These are phyloP conservation scores for Cryptococcus depauperatus DNA, from an alignment of 1,284 basidiomycete genomes.

Conservation along the genomic window DNA sequence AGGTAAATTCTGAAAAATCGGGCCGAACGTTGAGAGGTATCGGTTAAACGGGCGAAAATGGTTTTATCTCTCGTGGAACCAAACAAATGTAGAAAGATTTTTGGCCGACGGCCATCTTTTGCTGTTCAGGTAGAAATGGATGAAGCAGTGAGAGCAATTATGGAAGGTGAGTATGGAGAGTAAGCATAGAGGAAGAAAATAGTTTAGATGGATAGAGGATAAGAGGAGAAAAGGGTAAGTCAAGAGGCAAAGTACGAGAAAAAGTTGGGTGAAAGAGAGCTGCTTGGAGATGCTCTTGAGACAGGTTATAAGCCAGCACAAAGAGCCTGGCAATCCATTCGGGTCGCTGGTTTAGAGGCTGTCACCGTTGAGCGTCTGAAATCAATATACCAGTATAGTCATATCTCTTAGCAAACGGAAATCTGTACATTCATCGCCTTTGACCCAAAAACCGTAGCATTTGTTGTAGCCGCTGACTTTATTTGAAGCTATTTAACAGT, in stretches of 20 bases:
- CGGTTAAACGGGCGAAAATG: too few species aligned
- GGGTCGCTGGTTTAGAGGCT: conserved; percentile 6
- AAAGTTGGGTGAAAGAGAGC: background rate
- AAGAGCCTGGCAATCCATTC: conserved; percentile 9
- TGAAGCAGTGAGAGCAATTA: background rate
- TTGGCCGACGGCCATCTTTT: too few species aligned
- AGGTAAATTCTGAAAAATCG: too few species aligned
- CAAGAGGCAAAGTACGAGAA: conserved; percentile 1
- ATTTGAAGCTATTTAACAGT: too few species aligned
- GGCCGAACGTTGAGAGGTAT: too few species aligned
- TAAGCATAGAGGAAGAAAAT: conserved; percentile 9
- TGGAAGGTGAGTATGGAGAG: conserved; percentile 4
- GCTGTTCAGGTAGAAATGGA: too few species aligned
- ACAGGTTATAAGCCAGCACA: conserved; percentile 4
- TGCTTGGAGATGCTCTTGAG: conserved; percentile 7
- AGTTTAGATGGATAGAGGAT: too few species aligned
- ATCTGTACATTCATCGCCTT: too few species aligned
- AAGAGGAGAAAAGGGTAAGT: conserved; percentile 18
- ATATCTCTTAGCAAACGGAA: background rate
- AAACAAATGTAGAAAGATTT: too few species aligned
- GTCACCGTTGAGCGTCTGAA: background rate
- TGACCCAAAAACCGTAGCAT: too few species aligned
- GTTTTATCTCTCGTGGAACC: too few species aligned
- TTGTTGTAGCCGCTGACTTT: too few species aligned
- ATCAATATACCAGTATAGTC: background rate